Evolutionary conservation across 192 early-diverging fungal species (phyloP), one percentile per base, ranked within the genome.

Genomic region (Umbelopsis sp.): DNA sequence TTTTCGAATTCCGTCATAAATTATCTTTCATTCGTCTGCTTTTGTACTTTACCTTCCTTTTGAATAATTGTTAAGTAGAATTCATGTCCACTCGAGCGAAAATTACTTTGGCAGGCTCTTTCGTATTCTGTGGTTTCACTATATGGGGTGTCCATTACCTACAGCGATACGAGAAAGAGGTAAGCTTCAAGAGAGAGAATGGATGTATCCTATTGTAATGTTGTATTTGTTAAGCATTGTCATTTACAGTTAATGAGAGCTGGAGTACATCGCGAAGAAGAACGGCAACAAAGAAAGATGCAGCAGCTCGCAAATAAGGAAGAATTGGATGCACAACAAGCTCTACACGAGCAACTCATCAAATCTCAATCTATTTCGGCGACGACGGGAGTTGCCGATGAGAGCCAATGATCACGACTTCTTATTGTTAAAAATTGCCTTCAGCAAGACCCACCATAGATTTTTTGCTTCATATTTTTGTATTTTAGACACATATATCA

Each of bases 81-180:
- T 10, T 46, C 20, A 78, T 78, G 76, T 78, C 76, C 46, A 78
- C 76, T 48, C 47, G 58, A 23, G 76, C 76, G 27, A 78, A 78
- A 25, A 48, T 72, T 13, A 78, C 76, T 22, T 51, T 78, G n/a
- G 76, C 55, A 9, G 47, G 68, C 16, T 78, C 76, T 15, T 70
- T 78, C 30, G 49, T 53, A 10, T 78, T 78, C 21, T 78, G 76
- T 23, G 69, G 76, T 61, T 71, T 37, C 10, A 53, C 76, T 7
- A 68, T 78, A 1, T 72, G 58, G 46, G 76, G 77, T 22, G 77
- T 79, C 0, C 77, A 74, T 46, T 79, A 79, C 66, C 16, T 74
- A 7, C 77, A 79, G 46, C 49, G 65, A 4, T 68, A 68, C 51
- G 73, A 79, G 45, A 71, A 79, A 71, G 73, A 74, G 66, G 77